Conservation (phyloP, 306 rosid species). For the Styphnolobium japonicum region DNA sequence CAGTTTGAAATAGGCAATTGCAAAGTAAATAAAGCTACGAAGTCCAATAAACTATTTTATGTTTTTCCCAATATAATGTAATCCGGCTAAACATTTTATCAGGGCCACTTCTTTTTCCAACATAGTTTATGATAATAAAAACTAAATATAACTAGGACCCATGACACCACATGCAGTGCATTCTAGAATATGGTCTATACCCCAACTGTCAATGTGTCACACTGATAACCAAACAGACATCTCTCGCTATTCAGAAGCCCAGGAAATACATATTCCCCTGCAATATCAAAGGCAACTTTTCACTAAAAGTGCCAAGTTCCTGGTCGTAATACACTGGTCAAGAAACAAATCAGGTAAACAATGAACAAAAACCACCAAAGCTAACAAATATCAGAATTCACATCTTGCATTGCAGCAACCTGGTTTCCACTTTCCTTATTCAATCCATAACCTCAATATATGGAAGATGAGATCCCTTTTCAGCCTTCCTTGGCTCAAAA, state of each 20-base stretch:
- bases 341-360: background rate
- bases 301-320: background rate
- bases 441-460: background rate
- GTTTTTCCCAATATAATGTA: background rate
- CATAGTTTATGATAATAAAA: background rate
- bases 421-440: background rate
- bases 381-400: background rate
- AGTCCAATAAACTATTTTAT: background rate
- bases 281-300: background rate
- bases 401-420: background rate
- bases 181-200: background rate
- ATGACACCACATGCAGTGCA: background rate
- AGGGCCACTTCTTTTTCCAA: background rate
- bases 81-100: background rate
- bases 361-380: background rate
- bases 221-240: background rate
- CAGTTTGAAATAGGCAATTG: background rate
- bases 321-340: background rate
- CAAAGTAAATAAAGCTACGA: background rate
- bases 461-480: background rate
- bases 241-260: background rate
- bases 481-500: too few relatives aligned
- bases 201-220: background rate
- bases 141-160: background rate
- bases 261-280: background rate